Base-by-base conservation (phyloP, 345 rosid species). In the Geranium rotundifolium region DNA sequence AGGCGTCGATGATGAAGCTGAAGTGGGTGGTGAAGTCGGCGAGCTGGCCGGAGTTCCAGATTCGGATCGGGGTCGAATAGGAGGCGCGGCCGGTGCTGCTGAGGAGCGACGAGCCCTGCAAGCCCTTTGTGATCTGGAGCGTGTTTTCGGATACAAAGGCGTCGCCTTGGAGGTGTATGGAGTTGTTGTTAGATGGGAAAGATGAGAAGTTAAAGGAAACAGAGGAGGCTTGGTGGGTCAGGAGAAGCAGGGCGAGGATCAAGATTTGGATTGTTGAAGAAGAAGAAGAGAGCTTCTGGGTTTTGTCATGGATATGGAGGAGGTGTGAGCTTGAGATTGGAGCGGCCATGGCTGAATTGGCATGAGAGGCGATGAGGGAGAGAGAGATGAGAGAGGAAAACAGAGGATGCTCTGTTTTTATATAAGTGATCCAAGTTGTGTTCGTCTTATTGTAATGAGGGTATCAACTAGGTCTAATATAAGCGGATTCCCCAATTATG, bases 1-100 rank as follows among this genome's bases (percentile, higher is more conserved):
- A 85, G 64, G 7, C 68, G 75, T 29, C 80, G 20, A 82, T 61
- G 15, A 5, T 17, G 56, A 85, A 85, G 65, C 77, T 31, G 76
- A 82, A 85, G 13, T 74, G 81, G 14, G 90, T 72, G 41, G 18
- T 63, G 79, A 85, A 85, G 58, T 85, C 85, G 2, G 82, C 41
- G 19, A 85, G 65, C 68, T 13, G 54, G 29, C 77, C 29, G 2
- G 79, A 67, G 55, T 80, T 84, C 87, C 84, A 23, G 27, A 23
- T 1, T 1, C 27, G 27, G 27, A 23, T 23, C 75, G 1, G 79
- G 76, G 52, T 76, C 37, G 30, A 27, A 41, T 67, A 84, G 0
- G 82, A 60, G 61, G 80, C 89, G 0, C 82, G 78, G 27, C 89
- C 89, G 6, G 31, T 55, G 66, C 88, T 83, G 7, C 76, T 23